Evolutionary conservation across 208 protist genomes (phyloP), one percentile per base, ranked within the genome.

Genomic region (Trypanosoma caninum): DNA sequence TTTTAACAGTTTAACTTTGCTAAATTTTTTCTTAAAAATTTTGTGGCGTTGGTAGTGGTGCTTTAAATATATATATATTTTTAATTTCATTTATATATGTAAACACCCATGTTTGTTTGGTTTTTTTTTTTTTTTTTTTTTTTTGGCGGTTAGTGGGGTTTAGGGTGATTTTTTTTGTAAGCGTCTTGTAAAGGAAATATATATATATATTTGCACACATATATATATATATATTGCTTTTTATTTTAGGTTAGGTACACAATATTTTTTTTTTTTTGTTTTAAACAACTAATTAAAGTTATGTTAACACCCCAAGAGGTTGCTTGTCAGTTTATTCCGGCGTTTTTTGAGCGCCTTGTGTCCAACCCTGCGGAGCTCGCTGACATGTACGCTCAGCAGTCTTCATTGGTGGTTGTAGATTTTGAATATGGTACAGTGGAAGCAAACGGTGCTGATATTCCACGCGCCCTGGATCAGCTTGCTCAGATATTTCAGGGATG

Each of bases 321-420:
- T 55, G 84, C 84, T 7, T 89, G 86, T 76, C 73, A 71, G 44
- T 95, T 95, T 53, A 76, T 82, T 31, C 76, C 84, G 25, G 76
- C 82, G 45, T 95, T 89, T 62, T 84, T 95, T 69, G 88, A 95
- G 76, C 74, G 77, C 23, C 71, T 95, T 23, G 82, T 78, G 11
- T 78, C 75, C 55, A 81, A 83, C 57, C 65, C 74, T 13, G 65
- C 71, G 16, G 75, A 80, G 38, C 52, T 95, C 18, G 65, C 70
- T 13, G 76, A 82, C 11, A 62, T 92, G 65, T 92, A 91, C 71
- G 72, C 69, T 61, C 67, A 53, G 51, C 57, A 84, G 45, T 64
- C 81, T n/a, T 72, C 72, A 25, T 57, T 95, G 45, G 77, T 76
- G 40, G 64, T 95, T 67, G 87, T 82, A 76, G 88, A 95, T 77